Evolutionary conservation across 164 flowering plant species (phyloP), one percentile per base, ranked within the genome.

Genomic region (Liquidambar formosana): DNA sequence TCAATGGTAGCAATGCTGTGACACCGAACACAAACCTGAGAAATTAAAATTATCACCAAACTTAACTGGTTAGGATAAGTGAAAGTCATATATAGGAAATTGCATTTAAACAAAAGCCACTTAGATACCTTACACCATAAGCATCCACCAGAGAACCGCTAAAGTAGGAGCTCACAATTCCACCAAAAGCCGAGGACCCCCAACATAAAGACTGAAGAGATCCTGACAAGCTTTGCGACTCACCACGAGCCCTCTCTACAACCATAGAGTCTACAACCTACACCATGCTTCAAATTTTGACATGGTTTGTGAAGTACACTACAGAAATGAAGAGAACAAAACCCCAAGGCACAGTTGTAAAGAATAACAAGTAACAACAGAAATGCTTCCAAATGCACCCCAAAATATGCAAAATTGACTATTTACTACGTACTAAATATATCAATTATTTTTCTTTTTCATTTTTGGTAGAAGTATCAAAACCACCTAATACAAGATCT

Each of bases 251-350:
- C 82, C 99, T 88, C 85, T 95, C 99, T 1, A 95, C 99, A 73
- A 95, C 97, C 99, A 95, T 95, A 52, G 99, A 95, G 84, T 95
- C 99, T 77, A 93, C 99, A 82, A 95, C 99, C 99, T 95, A 79
- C 69, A 80, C 23, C 70, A 81, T 60, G 51, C 72, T 70, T 82
- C 75, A 83, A 66, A 65, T 64, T 73, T 44, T 68, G 18, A 61
- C 25, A 64, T 68, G 57, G 57, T 47, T 28, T 38, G 12, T 61
- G 57, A 54, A 72, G 51, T 64, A 38, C 13, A 56, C 53, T 19
- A 62, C 44, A 53, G 1, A 43, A 10, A 70, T 12, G 19, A 10
- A 49, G 64, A 54, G 16, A 16, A 38, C 13, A 47, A 54, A 38
- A 60, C 45, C 38, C 53, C 66, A 21, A 1, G 51, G n/a, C 18